Evolutionary conservation across 768 basidiomycete genomes (phyloP).

Genomic region (Kwoniella europaea): DNA sequence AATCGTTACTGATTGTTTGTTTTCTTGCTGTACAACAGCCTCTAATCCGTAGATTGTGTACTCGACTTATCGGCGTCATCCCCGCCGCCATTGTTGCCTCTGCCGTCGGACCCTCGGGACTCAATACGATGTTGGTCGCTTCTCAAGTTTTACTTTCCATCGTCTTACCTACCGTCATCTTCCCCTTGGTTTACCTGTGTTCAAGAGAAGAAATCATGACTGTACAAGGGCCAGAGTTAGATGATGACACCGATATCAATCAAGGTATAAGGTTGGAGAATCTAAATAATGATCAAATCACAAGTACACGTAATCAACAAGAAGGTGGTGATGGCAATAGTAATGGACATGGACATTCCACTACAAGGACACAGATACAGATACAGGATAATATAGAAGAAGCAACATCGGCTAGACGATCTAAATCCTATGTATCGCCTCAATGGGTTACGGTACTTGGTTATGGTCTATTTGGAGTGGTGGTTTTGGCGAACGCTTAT

Average conservation of each 20-base stretch:
- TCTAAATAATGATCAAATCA: background rate
- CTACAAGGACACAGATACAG: too few relatives aligned
- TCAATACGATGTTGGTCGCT: slow-evolving; percentile 78
- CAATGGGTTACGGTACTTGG: slow-evolving; percentile 63
- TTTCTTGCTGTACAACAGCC: slow-evolving; percentile 34
- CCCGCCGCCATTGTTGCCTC: slow-evolving; percentile 81
- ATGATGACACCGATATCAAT: background rate
- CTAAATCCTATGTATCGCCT: slow-evolving; percentile 51
- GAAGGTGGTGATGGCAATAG: too few relatives aligned
- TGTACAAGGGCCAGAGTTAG: slow-evolving; percentile 50
- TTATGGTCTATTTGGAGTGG: slow-evolving; percentile 67
- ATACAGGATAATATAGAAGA: slow-evolving; percentile 11
- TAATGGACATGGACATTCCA: too few relatives aligned
- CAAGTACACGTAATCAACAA: background rate
- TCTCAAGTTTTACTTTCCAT: slow-evolving; percentile 84
- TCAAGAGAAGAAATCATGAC: slow-evolving; percentile 72
- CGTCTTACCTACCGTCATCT: slow-evolving; percentile 81
- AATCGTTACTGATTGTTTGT: too few relatives aligned
- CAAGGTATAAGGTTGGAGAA: background rate
- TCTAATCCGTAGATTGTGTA: slow-evolving; percentile 74
- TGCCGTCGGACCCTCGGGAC: slow-evolving; percentile 70
- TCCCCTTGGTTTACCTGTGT: slow-evolving; percentile 79
- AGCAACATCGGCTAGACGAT: slow-evolving; percentile 30
- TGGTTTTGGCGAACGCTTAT: slow-evolving; percentile 76
- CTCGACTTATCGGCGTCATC: slow-evolving; percentile 78